Percentiles rank a stretch among this genome's conserved stretches.
Evolutionary conservation across 2,329 filamentous ascomycete species (phyloP).

Genomic region (Cytospora piceae): DNA sequence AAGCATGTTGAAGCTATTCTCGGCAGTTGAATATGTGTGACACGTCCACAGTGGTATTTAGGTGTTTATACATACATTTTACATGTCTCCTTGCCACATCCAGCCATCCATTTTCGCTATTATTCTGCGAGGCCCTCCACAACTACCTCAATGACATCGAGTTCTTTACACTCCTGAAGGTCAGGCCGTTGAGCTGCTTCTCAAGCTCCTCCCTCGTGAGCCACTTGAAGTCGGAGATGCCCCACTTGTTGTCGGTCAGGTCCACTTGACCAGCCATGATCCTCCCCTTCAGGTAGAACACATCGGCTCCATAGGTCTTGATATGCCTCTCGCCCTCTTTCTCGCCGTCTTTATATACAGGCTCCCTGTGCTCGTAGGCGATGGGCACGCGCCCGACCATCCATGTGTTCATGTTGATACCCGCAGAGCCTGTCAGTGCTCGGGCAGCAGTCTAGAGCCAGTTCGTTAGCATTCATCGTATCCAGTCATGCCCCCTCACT

Average conservation of each 20-base stretch:
- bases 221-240: slow-evolving; percentile 87
- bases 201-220: slow-evolving; percentile 85
- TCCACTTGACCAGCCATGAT: slow-evolving; percentile 98
- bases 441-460: slow-evolving; percentile 74
- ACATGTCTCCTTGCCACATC: background rate
- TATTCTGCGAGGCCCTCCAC: slow-evolving; percentile 49
- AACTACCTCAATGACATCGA: slow-evolving; percentile 61
- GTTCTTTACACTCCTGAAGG: slow-evolving; percentile 76
- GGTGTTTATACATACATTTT: slow-evolving; percentile 13
- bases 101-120: slow-evolving; percentile 52
- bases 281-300: slow-evolving; percentile 93
- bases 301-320: slow-evolving; percentile 66
- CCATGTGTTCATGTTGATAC: slow-evolving; percentile 98
- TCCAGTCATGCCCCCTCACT: background rate
- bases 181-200: slow-evolving; percentile 65
- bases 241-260: slow-evolving; percentile 70
- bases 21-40: background rate
- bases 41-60: slow-evolving; percentile 16
- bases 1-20: background rate
- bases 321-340: slow-evolving; percentile 42
- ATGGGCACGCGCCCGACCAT: slow-evolving; percentile 89
- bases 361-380: slow-evolving; percentile 71
- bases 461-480: background rate
- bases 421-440: slow-evolving; percentile 75
- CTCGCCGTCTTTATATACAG: slow-evolving; percentile 48